phyloP scores from a whole-genome alignment of 139 green algal genomes.

The Limnomonas spitsbergensis region DNA sequence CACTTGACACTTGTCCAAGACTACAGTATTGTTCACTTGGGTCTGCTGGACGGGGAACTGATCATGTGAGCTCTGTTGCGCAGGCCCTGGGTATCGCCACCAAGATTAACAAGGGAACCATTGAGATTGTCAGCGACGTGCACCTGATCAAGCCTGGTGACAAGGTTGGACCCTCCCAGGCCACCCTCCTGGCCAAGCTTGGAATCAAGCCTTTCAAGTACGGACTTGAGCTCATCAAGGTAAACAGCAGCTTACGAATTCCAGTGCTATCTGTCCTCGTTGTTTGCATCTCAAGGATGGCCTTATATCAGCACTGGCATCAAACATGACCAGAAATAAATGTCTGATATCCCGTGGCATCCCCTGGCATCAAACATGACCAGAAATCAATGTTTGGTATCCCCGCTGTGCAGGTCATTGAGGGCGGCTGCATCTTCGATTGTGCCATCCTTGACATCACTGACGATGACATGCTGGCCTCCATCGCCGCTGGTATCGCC shows the following conservation, averaged over 20 bases:
- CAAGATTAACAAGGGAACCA: constrained; percentile 99
- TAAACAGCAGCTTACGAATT: constrained; percentile 24
- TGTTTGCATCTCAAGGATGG: no score
- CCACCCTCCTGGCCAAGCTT: constrained; percentile 97
- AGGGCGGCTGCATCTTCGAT: constrained; percentile 82
- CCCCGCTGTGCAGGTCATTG: constrained; percentile 87
- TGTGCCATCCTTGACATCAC: constrained; percentile 92
- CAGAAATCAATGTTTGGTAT: no score
- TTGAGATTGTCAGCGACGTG: constrained; percentile 93
- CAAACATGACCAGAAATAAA: no score
- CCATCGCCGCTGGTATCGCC: constrained; percentile 65
- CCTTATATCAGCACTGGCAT: no score
- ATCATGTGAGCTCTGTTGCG: constrained; percentile 6
- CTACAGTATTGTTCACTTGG: no score
- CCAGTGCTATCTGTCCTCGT: no score
- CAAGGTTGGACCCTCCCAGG: constrained; percentile 91
- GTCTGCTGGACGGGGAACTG: no score
- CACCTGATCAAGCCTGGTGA: constrained; percentile 83
- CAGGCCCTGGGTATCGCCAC: constrained; percentile 97
- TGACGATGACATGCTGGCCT: constrained; percentile 80
- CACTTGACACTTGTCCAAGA: no score
- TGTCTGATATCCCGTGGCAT: no score
- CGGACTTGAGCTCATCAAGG: constrained; percentile 77
- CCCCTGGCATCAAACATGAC: no score
- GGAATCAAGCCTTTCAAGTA: constrained; percentile 98